Evolutionary conservation across 108 stramenopile genomes (phyloP).

Genomic region (Fistulifera pelliculosa): DNA sequence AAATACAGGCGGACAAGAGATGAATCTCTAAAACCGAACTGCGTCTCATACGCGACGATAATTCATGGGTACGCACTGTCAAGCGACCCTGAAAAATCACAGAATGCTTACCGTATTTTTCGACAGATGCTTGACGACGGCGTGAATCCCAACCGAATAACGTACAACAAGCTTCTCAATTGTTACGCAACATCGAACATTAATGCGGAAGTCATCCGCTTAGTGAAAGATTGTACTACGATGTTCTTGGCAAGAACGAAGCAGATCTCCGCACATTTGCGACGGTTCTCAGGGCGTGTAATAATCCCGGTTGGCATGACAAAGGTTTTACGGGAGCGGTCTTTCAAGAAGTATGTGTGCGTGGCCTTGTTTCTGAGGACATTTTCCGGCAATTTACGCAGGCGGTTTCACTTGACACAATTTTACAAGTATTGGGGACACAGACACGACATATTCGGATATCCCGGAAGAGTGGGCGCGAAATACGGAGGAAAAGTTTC

Average conservation of each 20-base stretch:
- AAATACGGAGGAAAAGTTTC: constrained; percentile 6
- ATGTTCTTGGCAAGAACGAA: neutral
- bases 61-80: constrained; percentile 35
- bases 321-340: constrained; percentile 11
- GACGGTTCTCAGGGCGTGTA: constrained; percentile 20
- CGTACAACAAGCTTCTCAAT: constrained; percentile 41
- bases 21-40: constrained; percentile 22
- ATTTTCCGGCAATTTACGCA: constrained; percentile 18
- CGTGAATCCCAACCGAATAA: constrained; percentile 28
- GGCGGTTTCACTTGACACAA: constrained; percentile 11
- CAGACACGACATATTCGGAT: constrained; percentile 1
- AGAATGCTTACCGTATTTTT: constrained; percentile 18
- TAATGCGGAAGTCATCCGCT: neutral
- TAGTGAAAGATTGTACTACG: constrained; percentile 10
- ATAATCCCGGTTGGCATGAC: constrained; percentile 8
- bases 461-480: constrained; percentile 18
- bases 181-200: constrained; percentile 25
- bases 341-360: constrained; percentile 14
- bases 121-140: constrained; percentile 27
- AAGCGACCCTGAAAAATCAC: constrained; percentile 24
- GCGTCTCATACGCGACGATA: constrained; percentile 31
- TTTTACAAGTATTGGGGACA: constrained; percentile 1
- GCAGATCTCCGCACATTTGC: constrained; percentile 24
- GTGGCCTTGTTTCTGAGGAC: constrained; percentile 15
- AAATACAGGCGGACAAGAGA: constrained; percentile 15